Evolutionary conservation across 352 stramenopile genomes (phyloP).

Genomic region (Pythium plurisporium): DNA sequence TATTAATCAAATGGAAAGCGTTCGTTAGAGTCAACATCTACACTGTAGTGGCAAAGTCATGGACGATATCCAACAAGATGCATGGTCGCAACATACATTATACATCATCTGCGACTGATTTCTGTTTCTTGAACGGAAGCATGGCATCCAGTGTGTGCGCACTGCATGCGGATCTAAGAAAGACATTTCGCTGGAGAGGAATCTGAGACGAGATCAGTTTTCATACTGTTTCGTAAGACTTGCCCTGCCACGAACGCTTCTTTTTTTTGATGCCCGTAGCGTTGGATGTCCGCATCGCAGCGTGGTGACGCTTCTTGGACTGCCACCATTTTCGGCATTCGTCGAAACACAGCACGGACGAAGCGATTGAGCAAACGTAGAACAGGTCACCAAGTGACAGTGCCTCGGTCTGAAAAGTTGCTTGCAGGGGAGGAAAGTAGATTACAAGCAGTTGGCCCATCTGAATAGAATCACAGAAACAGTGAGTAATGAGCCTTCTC

Average conservation of each 20-base stretch:
- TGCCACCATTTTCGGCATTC: constrained; percentile 90
- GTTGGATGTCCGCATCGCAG: constrained; percentile 30
- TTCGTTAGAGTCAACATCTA: background rate
- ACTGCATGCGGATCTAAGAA: too few relatives aligned
- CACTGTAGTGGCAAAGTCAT: too few relatives aligned
- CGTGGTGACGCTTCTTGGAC: constrained; percentile 27
- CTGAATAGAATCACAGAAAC: constrained; percentile 21
- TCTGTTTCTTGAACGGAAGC: too few relatives aligned
- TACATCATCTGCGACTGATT: background rate
- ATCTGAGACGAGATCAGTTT: too few relatives aligned
- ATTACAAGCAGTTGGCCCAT: constrained; percentile 95
- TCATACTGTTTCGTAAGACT: constrained; percentile 64
- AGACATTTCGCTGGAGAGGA: too few relatives aligned
- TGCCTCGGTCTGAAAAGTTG: constrained; percentile 96
- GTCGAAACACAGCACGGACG: constrained; percentile 91
- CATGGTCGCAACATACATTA: constrained; percentile 1
- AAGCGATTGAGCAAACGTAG: constrained; percentile 91
- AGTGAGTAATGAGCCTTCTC: too few relatives aligned
- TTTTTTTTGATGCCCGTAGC: constrained; percentile 56
- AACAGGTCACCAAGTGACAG: constrained; percentile 90
- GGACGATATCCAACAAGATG: background rate
- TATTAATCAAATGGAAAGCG: constrained; percentile 4
- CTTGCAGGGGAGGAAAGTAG: constrained; percentile 94
- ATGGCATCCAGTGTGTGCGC: too few relatives aligned
- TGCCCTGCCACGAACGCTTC: constrained; percentile 65